Evolutionary conservation across 768 basidiomycete genomes (phyloP), one percentile per base, ranked within the genome.

Genomic region (Kwoniella europaea): DNA sequence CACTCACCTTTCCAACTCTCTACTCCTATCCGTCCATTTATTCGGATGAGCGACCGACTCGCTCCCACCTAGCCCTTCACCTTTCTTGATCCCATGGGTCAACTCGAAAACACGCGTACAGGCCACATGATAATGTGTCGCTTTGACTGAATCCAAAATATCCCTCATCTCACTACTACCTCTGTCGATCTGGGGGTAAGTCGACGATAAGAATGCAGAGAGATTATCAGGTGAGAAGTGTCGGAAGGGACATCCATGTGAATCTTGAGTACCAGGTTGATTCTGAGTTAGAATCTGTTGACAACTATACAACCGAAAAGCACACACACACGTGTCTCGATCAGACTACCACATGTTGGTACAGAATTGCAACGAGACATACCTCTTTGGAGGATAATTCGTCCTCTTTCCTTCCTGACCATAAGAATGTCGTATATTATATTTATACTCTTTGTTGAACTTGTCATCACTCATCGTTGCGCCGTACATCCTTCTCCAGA

Each of bases 91-190:
- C 10, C 91, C 84, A 82, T 98, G 96, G 27, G 94, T 97, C 35
- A 97, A 87, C 85, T 99, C 97, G 83, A 94, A 99, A 22, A 98
- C 93, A 24, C 95, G 88, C 10, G 97, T 98, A 85, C 97, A 99
- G 7, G 95, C 96, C 56, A 98, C 91, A 82, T 99, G 96, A 82
- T 90, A 96, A 81, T 96, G 94, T 3, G 87, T 86, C 18, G 86
- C 86, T 79, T 92, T 93, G 61, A 96, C 92, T 3, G 87, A 88
- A 59, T 86, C 86, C 86, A 93, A 88, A 69, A 98, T 88, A 81
- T 98, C 97, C 15, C 89, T 88, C 71, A 96, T 84, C 78, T 98
- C 93, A 0, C 86, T 83, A 5, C 88, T 85, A 90, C 68, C 88
- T 83, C 24, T 91, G 87, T 41, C 92, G 84, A 83, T 67, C n/a